These are phyloP conservation scores for Dichomitus squalens DNA, from an alignment of 1,284 basidiomycete species.

Conservation along the genomic window DNA sequence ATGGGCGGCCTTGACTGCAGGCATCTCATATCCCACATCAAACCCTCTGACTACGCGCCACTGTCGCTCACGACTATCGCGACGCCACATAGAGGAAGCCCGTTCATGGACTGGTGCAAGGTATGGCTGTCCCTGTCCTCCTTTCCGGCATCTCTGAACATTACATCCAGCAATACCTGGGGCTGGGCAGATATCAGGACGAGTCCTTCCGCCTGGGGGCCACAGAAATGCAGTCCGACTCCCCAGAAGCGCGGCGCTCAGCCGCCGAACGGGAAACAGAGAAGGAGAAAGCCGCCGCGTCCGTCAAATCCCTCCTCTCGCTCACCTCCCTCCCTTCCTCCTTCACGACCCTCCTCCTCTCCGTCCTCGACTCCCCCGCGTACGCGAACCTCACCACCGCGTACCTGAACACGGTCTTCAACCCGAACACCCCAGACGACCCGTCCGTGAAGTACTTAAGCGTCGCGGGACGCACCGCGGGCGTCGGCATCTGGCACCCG, in stretches of 20 bases:
- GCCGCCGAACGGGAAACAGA: neutral
- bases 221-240: neutral
- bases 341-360: slow-evolving; percentile 88
- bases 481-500: slow-evolving; percentile 88
- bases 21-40: slow-evolving; percentile 86
- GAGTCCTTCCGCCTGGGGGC: slow-evolving; percentile 26
- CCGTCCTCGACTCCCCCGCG: slow-evolving; percentile 93
- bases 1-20: slow-evolving; percentile 98
- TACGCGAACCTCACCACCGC: slow-evolving; percentile 93
- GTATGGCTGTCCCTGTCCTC: slow-evolving; percentile 44
- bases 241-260: slow-evolving; percentile 22
- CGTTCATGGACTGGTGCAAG: slow-evolving; percentile 99
- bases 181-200: slow-evolving; percentile 64
- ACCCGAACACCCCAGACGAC: slow-evolving; percentile 87
- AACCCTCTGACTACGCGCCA: slow-evolving; percentile 84
- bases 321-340: slow-evolving; percentile 72
- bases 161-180: slow-evolving; percentile 72
- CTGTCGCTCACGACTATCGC: slow-evolving; percentile 89
- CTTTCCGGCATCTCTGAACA: neutral
- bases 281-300: slow-evolving; percentile 19
- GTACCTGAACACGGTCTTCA: slow-evolving; percentile 88
- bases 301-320: slow-evolving; percentile 37
- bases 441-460: slow-evolving; percentile 90
- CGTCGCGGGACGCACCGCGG: slow-evolving; percentile 78
- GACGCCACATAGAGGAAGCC: slow-evolving; percentile 94